Percentiles rank a stretch among this genome's conserved stretches.
Evolutionary conservation across 2,329 filamentous ascomycete species (phyloP).

Genomic region (Clonostachys solani): DNA sequence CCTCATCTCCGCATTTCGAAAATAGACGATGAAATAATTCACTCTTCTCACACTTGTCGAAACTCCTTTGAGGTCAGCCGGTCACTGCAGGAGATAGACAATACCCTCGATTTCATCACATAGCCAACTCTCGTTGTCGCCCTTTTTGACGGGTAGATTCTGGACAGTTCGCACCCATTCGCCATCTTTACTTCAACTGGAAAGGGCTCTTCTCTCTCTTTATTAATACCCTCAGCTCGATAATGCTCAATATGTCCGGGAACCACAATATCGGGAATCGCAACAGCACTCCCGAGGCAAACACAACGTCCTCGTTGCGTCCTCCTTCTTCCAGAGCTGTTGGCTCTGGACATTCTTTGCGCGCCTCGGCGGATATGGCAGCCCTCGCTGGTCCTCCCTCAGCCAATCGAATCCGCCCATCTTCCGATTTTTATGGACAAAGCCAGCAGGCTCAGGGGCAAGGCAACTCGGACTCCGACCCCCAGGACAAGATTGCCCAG

Average conservation of each 20-base stretch:
- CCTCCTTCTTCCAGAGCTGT: conserved; percentile 76
- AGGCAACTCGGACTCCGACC: conserved; percentile 67
- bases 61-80: conserved; percentile 78
- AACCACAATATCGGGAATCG: conserved; percentile 74
- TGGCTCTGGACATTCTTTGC: conserved; percentile 78
- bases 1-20: conserved; percentile 7
- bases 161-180: no score
- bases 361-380: conserved; percentile 94
- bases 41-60: conserved; percentile 18
- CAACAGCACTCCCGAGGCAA: conserved; percentile 94
- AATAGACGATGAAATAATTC: conserved; percentile 25
- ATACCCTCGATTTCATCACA: no score
- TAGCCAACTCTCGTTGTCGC: no score
- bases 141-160: no score
- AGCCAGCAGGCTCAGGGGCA: conserved; percentile 64
- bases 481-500: conserved; percentile 88
- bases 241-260: conserved; percentile 62
- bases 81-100: conserved; percentile 67
- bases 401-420: conserved; percentile 81
- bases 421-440: conserved; percentile 91
- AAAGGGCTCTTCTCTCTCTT: background rate
- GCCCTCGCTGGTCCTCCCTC: conserved; percentile 65
- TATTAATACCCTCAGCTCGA: conserved; percentile 4
- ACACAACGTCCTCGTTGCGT: conserved; percentile 75
- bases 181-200: no score